Conservation (phyloP, 306 rosid genomes). For the Prunus persica region Prunus_persica_NCBIv2 NC_034013.1:2428001-2428500, state of each 20-base stretch:
- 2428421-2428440: conserved; percentile 25
- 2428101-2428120: conserved; percentile 45
- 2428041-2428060: neutral
- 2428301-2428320: conserved; percentile 72
- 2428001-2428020: neutral
- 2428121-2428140: conserved; percentile 35
- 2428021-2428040: neutral
- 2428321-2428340: conserved; percentile 56
- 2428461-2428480: conserved; percentile 1
- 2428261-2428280: conserved; percentile 7
- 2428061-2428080: neutral
- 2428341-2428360: conserved; percentile 54
- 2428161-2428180: conserved; percentile 87
- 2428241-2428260: conserved; percentile 12
- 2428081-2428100: conserved; percentile 18
- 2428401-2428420: conserved; percentile 51
- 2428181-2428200: conserved; percentile 66
- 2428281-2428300: conserved; percentile 12
- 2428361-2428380: conserved; percentile 51
- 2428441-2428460: neutral
- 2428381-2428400: conserved; percentile 48
- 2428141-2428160: conserved; percentile 63
- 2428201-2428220: conserved; percentile 70
- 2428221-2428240: conserved; percentile 29
- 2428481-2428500: neutral